These are phyloP conservation scores for Sporothrix pseudoabietina DNA, from an alignment of 2,329 filamentous ascomycete species.

Conservation along the genomic window DNA sequence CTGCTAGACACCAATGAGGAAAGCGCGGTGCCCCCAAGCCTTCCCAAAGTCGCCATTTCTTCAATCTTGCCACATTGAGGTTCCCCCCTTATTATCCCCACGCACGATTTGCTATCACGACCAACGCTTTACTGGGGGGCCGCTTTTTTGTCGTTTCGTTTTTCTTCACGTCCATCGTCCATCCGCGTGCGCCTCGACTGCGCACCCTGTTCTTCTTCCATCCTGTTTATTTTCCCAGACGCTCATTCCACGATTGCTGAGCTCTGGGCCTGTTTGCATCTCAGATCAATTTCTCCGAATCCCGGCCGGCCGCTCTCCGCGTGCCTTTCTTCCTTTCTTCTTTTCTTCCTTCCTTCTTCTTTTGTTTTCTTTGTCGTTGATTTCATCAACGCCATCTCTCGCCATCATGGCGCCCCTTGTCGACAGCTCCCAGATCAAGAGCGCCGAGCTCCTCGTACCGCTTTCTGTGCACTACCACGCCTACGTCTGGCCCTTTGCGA, in stretches of 20 bases:
- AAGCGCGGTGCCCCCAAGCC: conserved; percentile 22
- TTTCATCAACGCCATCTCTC: neutral
- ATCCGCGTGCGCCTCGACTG: conserved; percentile 22
- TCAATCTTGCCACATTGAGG: conserved; percentile 30
- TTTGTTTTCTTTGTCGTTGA: conserved; percentile 13
- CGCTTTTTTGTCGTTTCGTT: neutral
- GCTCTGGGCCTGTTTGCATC: neutral
- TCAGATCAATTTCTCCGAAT: neutral
- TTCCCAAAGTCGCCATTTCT: conserved; percentile 20
- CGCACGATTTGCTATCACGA: conserved; percentile 24
- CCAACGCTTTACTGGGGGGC: conserved; percentile 18
- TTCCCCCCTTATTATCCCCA: conserved; percentile 27
- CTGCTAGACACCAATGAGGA: conserved; percentile 28
- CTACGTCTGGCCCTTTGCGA: conserved; percentile 90
- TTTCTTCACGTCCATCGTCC: conserved; percentile 4
- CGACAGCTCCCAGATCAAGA: conserved; percentile 85
- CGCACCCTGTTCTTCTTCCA: neutral
- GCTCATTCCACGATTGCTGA: neutral
- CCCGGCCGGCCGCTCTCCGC: conserved; percentile 29
- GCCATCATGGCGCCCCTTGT: conserved; percentile 74
- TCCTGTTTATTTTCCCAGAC: neutral
- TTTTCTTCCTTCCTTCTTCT: neutral
- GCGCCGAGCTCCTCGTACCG: conserved; percentile 84
- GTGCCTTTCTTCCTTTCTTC: conserved; percentile 21
- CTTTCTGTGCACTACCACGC: conserved; percentile 78